A percentile compares a stretch with the other conserved stretches of the same genome.
Conservation (phyloP, 2,329 filamentous ascomycete genomes). For the Dichotomopilus funicola region DNA sequence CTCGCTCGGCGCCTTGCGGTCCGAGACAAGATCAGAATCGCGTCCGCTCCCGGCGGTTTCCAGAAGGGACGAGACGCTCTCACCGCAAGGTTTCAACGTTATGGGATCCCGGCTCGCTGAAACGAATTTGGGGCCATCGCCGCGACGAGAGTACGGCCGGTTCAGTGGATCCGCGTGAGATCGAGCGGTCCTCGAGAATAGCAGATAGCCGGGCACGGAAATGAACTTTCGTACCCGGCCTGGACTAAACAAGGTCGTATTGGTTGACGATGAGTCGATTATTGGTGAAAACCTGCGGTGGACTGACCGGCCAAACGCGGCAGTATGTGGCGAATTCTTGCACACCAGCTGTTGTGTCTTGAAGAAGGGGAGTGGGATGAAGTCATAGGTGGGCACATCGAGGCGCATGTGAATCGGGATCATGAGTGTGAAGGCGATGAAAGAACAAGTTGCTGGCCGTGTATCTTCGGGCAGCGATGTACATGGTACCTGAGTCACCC, state of each 20-base stretch:
- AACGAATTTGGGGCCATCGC: slow-evolving; percentile 7
- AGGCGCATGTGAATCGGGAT: slow-evolving; percentile 54
- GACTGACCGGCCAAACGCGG: slow-evolving; percentile 53
- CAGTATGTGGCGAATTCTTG: slow-evolving; percentile 46
- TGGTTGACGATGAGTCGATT: slow-evolving; percentile 30
- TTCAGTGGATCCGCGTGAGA: too few species aligned
- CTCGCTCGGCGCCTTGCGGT: neutral
- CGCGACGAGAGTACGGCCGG: neutral
- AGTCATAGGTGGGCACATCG: slow-evolving; percentile 46
- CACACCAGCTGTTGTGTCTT: slow-evolving; percentile 59
- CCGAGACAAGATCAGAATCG: neutral
- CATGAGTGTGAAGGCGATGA: slow-evolving; percentile 55
- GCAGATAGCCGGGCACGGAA: neutral
- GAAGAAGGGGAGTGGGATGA: slow-evolving; percentile 59
- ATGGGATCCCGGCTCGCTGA: slow-evolving; percentile 17
- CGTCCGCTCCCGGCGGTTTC: neutral
- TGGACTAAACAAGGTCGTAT: slow-evolving; percentile 14
- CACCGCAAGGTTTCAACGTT: slow-evolving; percentile 9
- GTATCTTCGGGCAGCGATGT: slow-evolving; percentile 15
- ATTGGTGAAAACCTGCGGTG: slow-evolving; percentile 54
- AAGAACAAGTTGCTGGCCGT: slow-evolving; percentile 24
- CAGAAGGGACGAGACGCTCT: slow-evolving; percentile 12
- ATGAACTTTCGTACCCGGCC: slow-evolving; percentile 7
- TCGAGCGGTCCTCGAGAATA: neutral
- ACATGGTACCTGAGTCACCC: slow-evolving; percentile 36